Evolutionary conservation across 2,329 filamentous ascomycete species (phyloP), one percentile per base, ranked within the genome.

Genomic region (Monilinia polystroma): DNA sequence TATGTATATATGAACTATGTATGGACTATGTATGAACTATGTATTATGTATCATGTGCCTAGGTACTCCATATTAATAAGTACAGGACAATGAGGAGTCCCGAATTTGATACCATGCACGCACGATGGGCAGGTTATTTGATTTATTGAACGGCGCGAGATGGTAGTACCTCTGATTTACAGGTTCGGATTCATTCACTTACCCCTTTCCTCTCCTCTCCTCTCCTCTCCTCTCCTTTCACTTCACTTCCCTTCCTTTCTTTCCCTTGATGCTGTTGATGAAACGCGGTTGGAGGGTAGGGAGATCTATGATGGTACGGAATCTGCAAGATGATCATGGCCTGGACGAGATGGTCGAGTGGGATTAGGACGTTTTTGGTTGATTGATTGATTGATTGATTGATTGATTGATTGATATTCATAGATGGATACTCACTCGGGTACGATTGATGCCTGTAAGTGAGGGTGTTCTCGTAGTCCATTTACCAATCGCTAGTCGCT

Each of bases 271-370:
- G 5, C 32, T 35, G 5, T 35, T 6, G 32, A 35, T 35, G 32
- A 35, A 60, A 60, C 45, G 29, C 58, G 45, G 29, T 51, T 38
- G 45, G 11, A 38, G 29, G 20, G 47, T 10, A 23, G n/a, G 6
- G 43, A 20, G 16, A 47, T 49, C 41, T 47, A 11, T 49, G 18
- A n/a, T 35, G 57, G 43, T 59, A 59, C 43, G 3, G n/a, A 18
- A 49, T 23, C 47, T 59, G 58, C 45, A 38, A 60, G 58, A 51
- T 49, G 45, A 51, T 60, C 29, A 38, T 23, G 45, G 45, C 38
- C 45, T 60, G 58, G 58, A 29, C 29, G 58, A 60, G 58, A 60
- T 60, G 18, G 26, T 16, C 35, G 18, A 41, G 49, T 26, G 20
- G 32, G 26, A 18, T 54, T 8, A 35, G 47, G 20, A 47, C 35